Conservation (phyloP, 495 filamentous ascomycete species). For the Penicillium parvum region DNA sequence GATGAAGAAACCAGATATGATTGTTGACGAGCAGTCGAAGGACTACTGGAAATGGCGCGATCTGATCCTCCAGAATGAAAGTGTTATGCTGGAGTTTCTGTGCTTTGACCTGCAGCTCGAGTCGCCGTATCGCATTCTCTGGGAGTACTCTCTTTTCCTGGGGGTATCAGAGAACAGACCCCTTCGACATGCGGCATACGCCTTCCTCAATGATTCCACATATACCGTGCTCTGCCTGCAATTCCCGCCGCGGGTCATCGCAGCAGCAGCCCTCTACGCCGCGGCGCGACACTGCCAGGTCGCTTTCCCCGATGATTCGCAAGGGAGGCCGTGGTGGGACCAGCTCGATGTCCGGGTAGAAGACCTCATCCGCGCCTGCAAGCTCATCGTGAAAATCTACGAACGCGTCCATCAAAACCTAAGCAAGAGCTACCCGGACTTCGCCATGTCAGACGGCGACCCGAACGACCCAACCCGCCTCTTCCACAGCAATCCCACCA, state of each 20-base stretch:
- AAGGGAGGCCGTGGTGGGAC: constrained; percentile 87
- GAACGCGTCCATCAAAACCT: constrained; percentile 53
- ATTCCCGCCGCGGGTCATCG: constrained; percentile 71
- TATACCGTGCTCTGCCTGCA: constrained; percentile 83
- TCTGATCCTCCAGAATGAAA: constrained; percentile 84
- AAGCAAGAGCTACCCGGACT: constrained; percentile 40
- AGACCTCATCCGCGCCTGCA: constrained; percentile 61
- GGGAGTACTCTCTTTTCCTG: constrained; percentile 68
- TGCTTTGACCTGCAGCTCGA: constrained; percentile 93
- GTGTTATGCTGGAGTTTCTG: constrained; percentile 80
- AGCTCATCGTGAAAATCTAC: constrained; percentile 70
- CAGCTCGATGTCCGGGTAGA: constrained; percentile 57
- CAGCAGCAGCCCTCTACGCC: constrained; percentile 81
- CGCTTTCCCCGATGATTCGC: constrained; percentile 64
- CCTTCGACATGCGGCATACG: constrained; percentile 80
- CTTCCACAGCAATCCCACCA: constrained; percentile 19
- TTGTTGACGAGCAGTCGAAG: constrained; percentile 91
- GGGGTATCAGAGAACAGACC: constrained; percentile 65
- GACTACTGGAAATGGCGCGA: constrained; percentile 98
- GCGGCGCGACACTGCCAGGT: constrained; percentile 65
- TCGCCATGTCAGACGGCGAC: constrained; percentile 21
- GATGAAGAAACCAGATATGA: constrained; percentile 81
- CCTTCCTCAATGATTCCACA: constrained; percentile 84
- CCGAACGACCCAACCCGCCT: constrained; percentile 30
- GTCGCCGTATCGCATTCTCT: constrained; percentile 75